Conservation (phyloP, 1,284 basidiomycete species). For the Leccinum solheimii region DNA sequence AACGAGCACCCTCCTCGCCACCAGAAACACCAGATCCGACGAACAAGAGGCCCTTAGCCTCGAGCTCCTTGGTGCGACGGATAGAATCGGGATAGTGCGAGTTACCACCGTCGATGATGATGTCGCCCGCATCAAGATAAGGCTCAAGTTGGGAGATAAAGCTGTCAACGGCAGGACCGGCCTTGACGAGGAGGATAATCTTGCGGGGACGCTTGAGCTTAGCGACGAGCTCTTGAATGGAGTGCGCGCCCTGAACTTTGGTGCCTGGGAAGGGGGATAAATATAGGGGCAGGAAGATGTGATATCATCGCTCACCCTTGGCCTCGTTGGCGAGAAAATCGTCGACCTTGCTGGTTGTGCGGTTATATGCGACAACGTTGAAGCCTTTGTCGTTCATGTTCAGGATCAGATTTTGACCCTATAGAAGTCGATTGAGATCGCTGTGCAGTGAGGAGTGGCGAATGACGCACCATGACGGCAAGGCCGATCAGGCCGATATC, state of each 20-base stretch:
- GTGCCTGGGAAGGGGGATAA: conserved; percentile 61
- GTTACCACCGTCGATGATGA: conserved; percentile 99
- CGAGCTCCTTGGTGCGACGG: conserved; percentile 91
- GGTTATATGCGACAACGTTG: conserved; percentile 96
- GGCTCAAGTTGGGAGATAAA: conserved; percentile 76
- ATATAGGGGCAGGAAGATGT: conserved; percentile 14
- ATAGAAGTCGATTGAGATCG: conserved; percentile 14
- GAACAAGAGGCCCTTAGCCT: conserved; percentile 92
- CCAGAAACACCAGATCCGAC: conserved; percentile 99
- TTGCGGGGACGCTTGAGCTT: conserved; percentile 85
- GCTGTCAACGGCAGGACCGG: conserved; percentile 74
- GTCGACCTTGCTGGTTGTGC: conserved; percentile 96
- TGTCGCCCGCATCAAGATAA: conserved; percentile 77
- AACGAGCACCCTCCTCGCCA: conserved; percentile 97
- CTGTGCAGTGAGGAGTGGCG: conserved; percentile 14
- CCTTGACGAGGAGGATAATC: conserved; percentile 97
- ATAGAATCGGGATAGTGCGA: conserved; percentile 99
- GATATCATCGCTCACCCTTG: conserved; percentile 69
- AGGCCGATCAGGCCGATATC: conserved; percentile 94
- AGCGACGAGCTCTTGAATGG: conserved; percentile 83
- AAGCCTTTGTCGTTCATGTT: conserved; percentile 99
- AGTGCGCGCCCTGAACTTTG: conserved; percentile 93
- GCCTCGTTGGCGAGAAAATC: conserved; percentile 95
- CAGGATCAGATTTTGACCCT: conserved; percentile 96
- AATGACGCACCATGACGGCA: conserved; percentile 84